Evolutionary conservation across 768 basidiomycete genomes (phyloP).

Genomic region (Lactarius evosmus): DNA sequence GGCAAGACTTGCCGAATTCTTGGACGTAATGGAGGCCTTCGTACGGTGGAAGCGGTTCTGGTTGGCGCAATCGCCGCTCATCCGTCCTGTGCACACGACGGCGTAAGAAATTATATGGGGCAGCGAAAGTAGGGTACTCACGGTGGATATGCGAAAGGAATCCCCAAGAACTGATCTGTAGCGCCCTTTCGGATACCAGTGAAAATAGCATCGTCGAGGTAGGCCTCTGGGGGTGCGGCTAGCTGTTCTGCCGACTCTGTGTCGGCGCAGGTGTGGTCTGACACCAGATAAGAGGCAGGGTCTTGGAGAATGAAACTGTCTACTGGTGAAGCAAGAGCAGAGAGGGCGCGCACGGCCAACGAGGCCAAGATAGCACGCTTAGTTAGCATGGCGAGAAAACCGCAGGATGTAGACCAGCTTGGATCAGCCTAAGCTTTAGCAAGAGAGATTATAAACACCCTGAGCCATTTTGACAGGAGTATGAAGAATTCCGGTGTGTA

Average conservation of each 20-base stretch:
- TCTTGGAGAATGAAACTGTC: slow-evolving; percentile 4
- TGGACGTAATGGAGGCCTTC: slow-evolving; percentile 25
- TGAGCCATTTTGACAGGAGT: neutral
- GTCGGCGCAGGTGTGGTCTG: neutral
- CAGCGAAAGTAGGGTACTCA: slow-evolving; percentile 27
- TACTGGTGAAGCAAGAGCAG: slow-evolving; percentile 13
- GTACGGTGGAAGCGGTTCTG: slow-evolving; percentile 28
- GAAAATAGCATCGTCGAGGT: slow-evolving; percentile 34
- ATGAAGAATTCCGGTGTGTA: neutral
- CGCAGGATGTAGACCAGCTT: neutral
- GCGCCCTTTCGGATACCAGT: slow-evolving; percentile 31
- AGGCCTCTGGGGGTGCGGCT: slow-evolving; percentile 22
- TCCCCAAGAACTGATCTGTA: slow-evolving; percentile 38
- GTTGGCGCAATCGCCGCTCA: slow-evolving; percentile 38
- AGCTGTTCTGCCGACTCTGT: neutral
- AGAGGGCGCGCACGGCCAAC: slow-evolving; percentile 9
- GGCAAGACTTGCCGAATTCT: slow-evolving; percentile 31
- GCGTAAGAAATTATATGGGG: too few relatives aligned
- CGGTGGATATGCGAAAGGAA: slow-evolving; percentile 43
- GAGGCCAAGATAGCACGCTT: slow-evolving; percentile 5
- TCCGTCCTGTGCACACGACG: slow-evolving; percentile 31
- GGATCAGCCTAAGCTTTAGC: too few relatives aligned
- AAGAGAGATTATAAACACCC: slow-evolving; percentile 8
- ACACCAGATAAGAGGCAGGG: neutral
- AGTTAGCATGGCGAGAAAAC: slow-evolving; percentile 5